phyloP scores from a whole-genome alignment of 1,284 basidiomycete species.

The Fomitopsis betulina region DNA sequence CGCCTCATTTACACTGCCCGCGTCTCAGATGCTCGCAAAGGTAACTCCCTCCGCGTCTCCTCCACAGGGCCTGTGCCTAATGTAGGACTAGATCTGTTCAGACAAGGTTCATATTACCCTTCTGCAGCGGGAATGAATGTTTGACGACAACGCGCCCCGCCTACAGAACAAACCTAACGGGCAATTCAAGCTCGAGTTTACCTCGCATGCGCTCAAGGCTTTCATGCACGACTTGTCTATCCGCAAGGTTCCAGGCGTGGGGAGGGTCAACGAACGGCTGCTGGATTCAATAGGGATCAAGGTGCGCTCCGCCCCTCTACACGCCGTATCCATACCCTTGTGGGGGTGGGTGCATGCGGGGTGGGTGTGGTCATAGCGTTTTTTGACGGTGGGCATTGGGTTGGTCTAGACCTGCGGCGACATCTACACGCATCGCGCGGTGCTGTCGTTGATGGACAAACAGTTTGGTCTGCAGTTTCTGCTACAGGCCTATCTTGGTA shows the following conservation, averaged over 20 bases:
- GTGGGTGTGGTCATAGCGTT: neutral
- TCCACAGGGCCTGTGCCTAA: neutral
- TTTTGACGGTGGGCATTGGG: neutral
- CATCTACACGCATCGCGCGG: conserved; percentile 69
- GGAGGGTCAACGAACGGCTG: conserved; percentile 82
- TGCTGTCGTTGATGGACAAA: conserved; percentile 78
- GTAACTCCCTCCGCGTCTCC: conserved; percentile 6
- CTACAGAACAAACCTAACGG: conserved; percentile 90
- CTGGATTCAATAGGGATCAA: conserved; percentile 84
- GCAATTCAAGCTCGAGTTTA: conserved; percentile 75
- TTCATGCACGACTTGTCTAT: conserved; percentile 79
- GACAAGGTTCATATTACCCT: conserved; percentile 56
- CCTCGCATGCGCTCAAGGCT: conserved; percentile 54
- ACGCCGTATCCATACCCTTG: neutral
- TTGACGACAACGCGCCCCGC: neutral
- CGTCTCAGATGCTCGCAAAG: conserved; percentile 27
- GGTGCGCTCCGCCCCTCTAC: conserved; percentile 33
- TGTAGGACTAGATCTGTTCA: conserved; percentile 75
- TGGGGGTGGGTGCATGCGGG: neutral
- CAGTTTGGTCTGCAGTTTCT: conserved; percentile 76
- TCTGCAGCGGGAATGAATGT: neutral
- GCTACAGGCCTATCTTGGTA: conserved; percentile 76
- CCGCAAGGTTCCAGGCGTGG: conserved; percentile 84
- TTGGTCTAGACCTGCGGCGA: conserved; percentile 76
- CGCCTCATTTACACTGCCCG: neutral